phyloP scores from a whole-genome alignment of 1,139 yeast species.

The Citeromyces hawaiiensis region DNA sequence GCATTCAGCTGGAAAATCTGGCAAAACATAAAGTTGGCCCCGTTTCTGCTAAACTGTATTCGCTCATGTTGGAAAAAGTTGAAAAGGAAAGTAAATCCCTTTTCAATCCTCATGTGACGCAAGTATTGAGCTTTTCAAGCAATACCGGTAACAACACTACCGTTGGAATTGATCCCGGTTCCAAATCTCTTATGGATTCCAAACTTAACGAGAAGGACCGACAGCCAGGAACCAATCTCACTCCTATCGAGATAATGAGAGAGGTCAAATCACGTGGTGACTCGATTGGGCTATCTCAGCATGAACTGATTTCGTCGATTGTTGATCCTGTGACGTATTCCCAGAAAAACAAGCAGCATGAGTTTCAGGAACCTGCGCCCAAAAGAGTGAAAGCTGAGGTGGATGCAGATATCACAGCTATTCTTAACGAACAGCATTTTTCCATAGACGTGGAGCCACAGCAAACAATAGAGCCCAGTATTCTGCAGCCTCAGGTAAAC shows the following conservation, averaged over 20 bases:
- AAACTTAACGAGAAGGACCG: constrained; percentile 12
- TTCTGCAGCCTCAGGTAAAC: constrained; percentile 12
- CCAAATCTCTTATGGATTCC: constrained; percentile 8
- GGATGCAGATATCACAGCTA: background rate
- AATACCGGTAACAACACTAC: constrained; percentile 11
- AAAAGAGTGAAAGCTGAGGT: constrained; percentile 31
- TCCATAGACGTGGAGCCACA: background rate
- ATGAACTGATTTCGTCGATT: constrained; percentile 38
- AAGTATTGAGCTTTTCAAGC: background rate
- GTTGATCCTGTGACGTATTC: constrained; percentile 19
- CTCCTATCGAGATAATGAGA: constrained; percentile 38
- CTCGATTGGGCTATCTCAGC: constrained; percentile 8
- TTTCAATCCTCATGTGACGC: constrained; percentile 10
- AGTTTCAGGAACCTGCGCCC: constrained; percentile 9
- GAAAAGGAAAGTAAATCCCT: constrained; percentile 42
- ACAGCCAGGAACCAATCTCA: constrained; percentile 21
- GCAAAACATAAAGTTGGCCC: constrained; percentile 62
- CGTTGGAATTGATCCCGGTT: constrained; percentile 16
- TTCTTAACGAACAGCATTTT: background rate
- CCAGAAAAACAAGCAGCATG: constrained; percentile 18
- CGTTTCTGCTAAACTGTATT: constrained; percentile 53
- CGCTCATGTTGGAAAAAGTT: constrained; percentile 37
- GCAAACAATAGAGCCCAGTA: background rate
- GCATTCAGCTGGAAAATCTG: constrained; percentile 46
- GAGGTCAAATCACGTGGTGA: constrained; percentile 23